Conservation (phyloP, 2,329 filamentous ascomycete species). For the Aplosporella prunicola region DNA sequence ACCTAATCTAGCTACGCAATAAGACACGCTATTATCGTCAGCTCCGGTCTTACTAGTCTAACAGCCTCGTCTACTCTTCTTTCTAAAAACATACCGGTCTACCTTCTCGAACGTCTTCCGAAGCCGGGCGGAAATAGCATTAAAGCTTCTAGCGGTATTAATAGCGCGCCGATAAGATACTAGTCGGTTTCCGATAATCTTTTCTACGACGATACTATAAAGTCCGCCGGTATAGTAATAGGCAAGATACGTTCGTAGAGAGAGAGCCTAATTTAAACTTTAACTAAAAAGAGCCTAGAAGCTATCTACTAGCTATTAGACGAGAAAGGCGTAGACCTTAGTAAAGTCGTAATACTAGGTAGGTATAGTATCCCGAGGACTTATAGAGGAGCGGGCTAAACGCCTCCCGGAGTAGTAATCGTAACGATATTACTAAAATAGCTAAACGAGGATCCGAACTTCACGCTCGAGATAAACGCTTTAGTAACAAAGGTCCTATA, state of each 20-base stretch:
- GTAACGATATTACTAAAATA: slow-evolving; percentile 45
- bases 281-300: slow-evolving; percentile 40
- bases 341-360: slow-evolving; percentile 49
- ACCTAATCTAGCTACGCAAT: not conserved
- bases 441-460: slow-evolving; percentile 41
- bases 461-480: slow-evolving; percentile 44
- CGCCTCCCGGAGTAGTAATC: slow-evolving; percentile 51
- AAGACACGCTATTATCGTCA: slow-evolving; percentile 48
- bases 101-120: slow-evolving; percentile 49
- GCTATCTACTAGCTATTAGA: slow-evolving; percentile 50
- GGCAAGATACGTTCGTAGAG: slow-evolving; percentile 22
- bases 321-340: slow-evolving; percentile 49
- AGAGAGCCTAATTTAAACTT: slow-evolving; percentile 37
- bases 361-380: slow-evolving; percentile 50
- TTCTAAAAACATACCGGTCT: slow-evolving; percentile 42
- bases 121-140: slow-evolving; percentile 58
- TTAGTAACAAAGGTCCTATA: slow-evolving; percentile 45
- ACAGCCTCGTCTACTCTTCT: slow-evolving; percentile 47
- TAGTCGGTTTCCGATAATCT: slow-evolving; percentile 36
- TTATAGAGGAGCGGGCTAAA: slow-evolving; percentile 47
- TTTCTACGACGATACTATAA: slow-evolving; percentile 49
- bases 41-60: slow-evolving; percentile 55
- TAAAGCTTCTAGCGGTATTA: slow-evolving; percentile 59
- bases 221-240: slow-evolving; percentile 42
- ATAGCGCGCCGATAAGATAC: slow-evolving; percentile 50